Conservation (phyloP, 441 rosid genomes). For the Erysimum pusillum region DNA sequence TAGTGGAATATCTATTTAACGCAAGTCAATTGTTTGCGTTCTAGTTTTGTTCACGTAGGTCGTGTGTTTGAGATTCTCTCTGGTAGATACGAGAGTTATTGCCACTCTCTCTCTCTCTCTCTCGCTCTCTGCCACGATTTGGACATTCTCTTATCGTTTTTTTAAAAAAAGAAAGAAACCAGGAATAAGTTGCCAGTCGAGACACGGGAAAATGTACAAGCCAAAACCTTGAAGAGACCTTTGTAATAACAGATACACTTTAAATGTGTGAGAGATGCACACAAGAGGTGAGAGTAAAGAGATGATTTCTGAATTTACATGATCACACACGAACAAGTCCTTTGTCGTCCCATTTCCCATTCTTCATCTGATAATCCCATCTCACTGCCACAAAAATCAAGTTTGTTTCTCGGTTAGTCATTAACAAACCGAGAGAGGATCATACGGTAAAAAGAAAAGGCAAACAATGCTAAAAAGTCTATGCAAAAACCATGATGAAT, state of each 20-base stretch:
- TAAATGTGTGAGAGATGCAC: slow-evolving; percentile 23
- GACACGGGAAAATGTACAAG: slow-evolving; percentile 38
- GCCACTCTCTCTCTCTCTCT: not conserved
- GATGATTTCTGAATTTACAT: slow-evolving; percentile 56
- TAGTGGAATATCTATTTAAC: not conserved
- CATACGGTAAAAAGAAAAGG: not conserved
- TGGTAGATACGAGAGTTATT: slow-evolving; percentile 4
- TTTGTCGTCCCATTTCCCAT: slow-evolving; percentile 65
- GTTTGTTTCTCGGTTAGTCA: slow-evolving; percentile 33
- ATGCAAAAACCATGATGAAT: not conserved
- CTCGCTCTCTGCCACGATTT: not conserved
- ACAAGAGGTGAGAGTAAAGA: slow-evolving; percentile 23
- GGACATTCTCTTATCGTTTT: not conserved
- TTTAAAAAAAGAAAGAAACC: not conserved
- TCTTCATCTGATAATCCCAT: slow-evolving; percentile 82
- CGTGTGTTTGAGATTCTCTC: not conserved
- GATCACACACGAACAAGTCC: slow-evolving; percentile 79
- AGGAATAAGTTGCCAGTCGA: slow-evolving; percentile 25
- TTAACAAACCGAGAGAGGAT: slow-evolving; percentile 5
- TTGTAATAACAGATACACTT: slow-evolving; percentile 33
- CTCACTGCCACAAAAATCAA: slow-evolving; percentile 70
- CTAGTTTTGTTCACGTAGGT: not conserved
- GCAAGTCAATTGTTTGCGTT: not conserved
- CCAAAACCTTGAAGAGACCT: slow-evolving; percentile 34
- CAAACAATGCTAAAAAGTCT: not conserved